These are phyloP conservation scores for Fusarium illudens DNA, from an alignment of 2,329 filamentous ascomycete species.

Conservation along the genomic window DNA sequence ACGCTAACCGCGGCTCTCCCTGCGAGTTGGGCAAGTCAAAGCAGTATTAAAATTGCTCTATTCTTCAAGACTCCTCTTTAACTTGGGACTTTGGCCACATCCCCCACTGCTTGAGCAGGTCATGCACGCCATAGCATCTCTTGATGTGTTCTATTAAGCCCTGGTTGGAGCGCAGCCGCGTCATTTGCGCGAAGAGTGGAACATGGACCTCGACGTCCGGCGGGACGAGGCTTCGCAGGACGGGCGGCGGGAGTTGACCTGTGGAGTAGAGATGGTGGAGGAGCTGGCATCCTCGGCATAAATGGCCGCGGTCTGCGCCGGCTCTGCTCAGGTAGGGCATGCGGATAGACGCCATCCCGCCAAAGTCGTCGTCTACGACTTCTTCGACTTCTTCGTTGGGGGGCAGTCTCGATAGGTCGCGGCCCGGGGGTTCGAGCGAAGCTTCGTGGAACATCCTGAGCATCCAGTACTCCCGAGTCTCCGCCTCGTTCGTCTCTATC, in stretches of 20 bases:
- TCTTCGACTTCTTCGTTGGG: neutral
- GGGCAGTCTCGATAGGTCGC: constrained; percentile 18
- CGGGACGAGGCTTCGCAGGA: neutral
- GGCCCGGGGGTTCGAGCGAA: constrained; percentile 19
- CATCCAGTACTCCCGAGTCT: neutral
- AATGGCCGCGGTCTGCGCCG: constrained; percentile 12
- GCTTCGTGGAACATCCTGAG: constrained; percentile 15
- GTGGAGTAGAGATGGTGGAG: neutral
- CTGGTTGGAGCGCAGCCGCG: neutral
- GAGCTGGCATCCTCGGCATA: constrained; percentile 25
- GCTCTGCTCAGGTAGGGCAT: constrained; percentile 21
- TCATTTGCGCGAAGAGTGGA: neutral
- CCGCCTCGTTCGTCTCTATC: neutral
- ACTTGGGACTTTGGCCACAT: neutral
- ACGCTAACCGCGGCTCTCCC: too few relatives aligned
- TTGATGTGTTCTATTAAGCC: neutral
- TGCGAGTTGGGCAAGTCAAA: too few relatives aligned
- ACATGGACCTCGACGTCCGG: neutral
- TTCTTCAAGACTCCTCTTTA: neutral
- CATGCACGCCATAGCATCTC: neutral
- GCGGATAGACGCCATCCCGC: constrained; percentile 26
- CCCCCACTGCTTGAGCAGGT: neutral
- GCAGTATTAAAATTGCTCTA: too few relatives aligned
- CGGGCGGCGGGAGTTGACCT: neutral
- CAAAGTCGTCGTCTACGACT: neutral